Conservation (phyloP, 2,329 filamentous ascomycete species). For the Colletotrichum godetiae region DNA sequence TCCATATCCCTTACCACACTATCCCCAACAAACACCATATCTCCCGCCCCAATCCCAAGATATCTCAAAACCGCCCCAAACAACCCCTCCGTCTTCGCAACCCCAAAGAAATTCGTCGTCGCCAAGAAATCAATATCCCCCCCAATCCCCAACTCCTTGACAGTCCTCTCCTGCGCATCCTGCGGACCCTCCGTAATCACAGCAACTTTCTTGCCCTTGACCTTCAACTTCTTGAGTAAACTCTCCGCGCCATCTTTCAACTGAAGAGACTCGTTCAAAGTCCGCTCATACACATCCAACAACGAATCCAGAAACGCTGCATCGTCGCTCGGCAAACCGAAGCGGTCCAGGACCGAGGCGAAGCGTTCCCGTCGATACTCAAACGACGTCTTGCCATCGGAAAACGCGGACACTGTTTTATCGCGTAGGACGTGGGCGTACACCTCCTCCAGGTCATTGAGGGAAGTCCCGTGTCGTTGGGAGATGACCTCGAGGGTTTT, state of each 20-base stretch:
- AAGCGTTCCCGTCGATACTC: constrained; percentile 56
- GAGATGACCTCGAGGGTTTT: constrained; percentile 46
- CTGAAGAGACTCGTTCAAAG: constrained; percentile 42
- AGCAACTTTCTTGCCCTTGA: constrained; percentile 50
- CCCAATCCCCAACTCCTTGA: constrained; percentile 45
- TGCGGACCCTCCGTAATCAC: constrained; percentile 60
- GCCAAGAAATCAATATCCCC: constrained; percentile 44
- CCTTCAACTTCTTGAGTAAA: constrained; percentile 48
- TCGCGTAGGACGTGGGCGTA: constrained; percentile 48
- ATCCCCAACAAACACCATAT: constrained; percentile 45
- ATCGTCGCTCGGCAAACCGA: constrained; percentile 36
- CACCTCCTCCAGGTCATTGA: constrained; percentile 35
- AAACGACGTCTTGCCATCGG: constrained; percentile 54
- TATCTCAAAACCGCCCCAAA: constrained; percentile 40
- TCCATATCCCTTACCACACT: constrained; percentile 43
- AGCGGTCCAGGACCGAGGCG: constrained; percentile 43
- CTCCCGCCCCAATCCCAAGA: constrained; percentile 37
- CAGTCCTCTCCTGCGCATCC: constrained; percentile 58
- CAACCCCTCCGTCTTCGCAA: constrained; percentile 42
- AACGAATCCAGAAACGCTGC: constrained; percentile 38
- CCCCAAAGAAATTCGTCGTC: constrained; percentile 44
- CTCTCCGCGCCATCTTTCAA: constrained; percentile 50
- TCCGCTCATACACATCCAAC: constrained; percentile 44
- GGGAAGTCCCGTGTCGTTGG: constrained; percentile 26
- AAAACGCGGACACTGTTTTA: constrained; percentile 53